Evolutionary conservation across 2,329 filamentous ascomycete genomes (phyloP).

Genomic region (Furcasterigmium sp.): DNA sequence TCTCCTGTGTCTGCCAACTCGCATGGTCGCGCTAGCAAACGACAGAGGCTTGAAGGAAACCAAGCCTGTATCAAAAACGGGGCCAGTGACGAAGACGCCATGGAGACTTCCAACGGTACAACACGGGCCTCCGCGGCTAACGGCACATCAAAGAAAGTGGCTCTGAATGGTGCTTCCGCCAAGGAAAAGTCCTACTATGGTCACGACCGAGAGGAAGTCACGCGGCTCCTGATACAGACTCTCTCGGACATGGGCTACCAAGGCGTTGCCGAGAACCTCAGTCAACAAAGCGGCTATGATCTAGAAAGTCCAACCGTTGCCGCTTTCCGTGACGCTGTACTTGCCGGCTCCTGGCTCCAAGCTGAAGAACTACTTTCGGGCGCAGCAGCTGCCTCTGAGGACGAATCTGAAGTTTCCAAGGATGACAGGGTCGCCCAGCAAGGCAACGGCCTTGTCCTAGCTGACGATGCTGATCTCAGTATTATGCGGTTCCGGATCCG

Average conservation of each 20-base stretch:
- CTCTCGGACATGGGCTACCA: conserved; percentile 84
- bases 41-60: conserved; percentile 43
- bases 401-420: too few species aligned
- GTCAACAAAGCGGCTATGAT: conserved; percentile 77
- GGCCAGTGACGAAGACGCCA: conserved; percentile 43
- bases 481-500: conserved; percentile 84
- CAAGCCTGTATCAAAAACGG: too few species aligned
- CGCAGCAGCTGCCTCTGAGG: conserved; percentile 27
- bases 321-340: conserved; percentile 75
- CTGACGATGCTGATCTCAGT: conserved; percentile 67
- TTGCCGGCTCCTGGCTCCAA: conserved; percentile 74
- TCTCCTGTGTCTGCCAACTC: conserved; percentile 48
- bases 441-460: conserved; percentile 64
- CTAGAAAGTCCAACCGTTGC: conserved; percentile 82
- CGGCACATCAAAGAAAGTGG: conserved; percentile 6
- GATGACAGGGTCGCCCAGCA: conserved; percentile 14
- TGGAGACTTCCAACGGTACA: conserved; percentile 50
- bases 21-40: conserved; percentile 60
- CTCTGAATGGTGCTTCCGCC: conserved; percentile 14
- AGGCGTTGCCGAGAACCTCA: conserved; percentile 67
- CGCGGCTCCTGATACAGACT: conserved; percentile 86
- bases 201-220: conserved; percentile 89
- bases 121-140: conserved; percentile 17
- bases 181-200: conserved; percentile 59
- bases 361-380: conserved; percentile 79